phyloP scores from a whole-genome alignment of 192 early-diverging fungal species.

The Coemansia sp. region DNA sequence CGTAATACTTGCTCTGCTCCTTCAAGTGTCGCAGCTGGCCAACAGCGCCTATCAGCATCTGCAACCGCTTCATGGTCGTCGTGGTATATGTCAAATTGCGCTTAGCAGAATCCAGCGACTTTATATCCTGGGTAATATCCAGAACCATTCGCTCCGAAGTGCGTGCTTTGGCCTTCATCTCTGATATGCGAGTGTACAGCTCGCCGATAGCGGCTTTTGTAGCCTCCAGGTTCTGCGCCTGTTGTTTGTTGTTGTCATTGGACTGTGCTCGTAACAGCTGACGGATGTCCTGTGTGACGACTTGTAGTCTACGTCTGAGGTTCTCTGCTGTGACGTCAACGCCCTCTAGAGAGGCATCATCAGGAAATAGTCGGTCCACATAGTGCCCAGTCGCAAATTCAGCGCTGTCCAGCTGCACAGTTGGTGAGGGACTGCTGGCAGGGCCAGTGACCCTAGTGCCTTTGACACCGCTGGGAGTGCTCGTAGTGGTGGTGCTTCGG shows the following conservation, averaged over 20 bases:
- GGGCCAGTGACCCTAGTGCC: neutral
- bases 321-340: constrained; percentile 68
- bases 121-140: constrained; percentile 96
- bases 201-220: constrained; percentile 70
- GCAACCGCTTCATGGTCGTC: constrained; percentile 78
- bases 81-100: constrained; percentile 83
- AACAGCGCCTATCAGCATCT: constrained; percentile 82
- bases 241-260: constrained; percentile 58
- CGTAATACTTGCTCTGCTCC: constrained; percentile 71
- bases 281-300: constrained; percentile 67
- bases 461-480: neutral
- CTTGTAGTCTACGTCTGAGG: constrained; percentile 61
- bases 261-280: constrained; percentile 74
- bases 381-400: constrained; percentile 76
- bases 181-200: constrained; percentile 77
- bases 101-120: constrained; percentile 91
- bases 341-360: constrained; percentile 48
- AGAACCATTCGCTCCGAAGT: constrained; percentile 86
- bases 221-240: constrained; percentile 66
- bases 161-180: constrained; percentile 83
- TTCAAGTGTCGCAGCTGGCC: constrained; percentile 71
- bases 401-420: constrained; percentile 18
- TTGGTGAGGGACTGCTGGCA: neutral
- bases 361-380: constrained; percentile 80
- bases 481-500: constrained; percentile 1